These are phyloP conservation scores for Bacterosira constricta DNA, from an alignment of 108 stramenopile genomes.

Conservation along the genomic window DNA sequence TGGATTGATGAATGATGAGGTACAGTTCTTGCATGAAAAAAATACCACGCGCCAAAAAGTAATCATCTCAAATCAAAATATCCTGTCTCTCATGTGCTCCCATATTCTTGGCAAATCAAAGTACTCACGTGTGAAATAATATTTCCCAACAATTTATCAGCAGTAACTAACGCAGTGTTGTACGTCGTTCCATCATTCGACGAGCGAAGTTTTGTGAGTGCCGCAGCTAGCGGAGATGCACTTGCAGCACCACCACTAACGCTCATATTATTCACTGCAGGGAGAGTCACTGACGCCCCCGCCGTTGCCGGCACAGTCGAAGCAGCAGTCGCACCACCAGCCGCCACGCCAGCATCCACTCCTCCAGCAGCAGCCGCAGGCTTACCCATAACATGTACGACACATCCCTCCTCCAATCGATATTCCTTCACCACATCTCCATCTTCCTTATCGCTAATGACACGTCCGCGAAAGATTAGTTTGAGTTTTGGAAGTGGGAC, in stretches of 20 bases:
- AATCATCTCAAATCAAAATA: too few species aligned
- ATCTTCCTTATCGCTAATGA: constrained; percentile 62
- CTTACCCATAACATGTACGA: constrained; percentile 89
- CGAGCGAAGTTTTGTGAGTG: constrained; percentile 53
- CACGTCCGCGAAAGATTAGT: constrained; percentile 81
- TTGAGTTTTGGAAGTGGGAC: constrained; percentile 66
- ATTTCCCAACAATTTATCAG: constrained; percentile 73
- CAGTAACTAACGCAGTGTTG: constrained; percentile 60
- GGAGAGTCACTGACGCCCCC: constrained; percentile 29
- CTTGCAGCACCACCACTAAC: not conserved
- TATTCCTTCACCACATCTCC: constrained; percentile 60
- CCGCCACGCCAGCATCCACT: not conserved
- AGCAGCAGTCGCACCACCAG: not conserved
- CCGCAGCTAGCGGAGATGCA: constrained; percentile 18
- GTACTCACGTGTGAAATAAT: constrained; percentile 54
- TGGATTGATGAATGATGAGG: too few species aligned
- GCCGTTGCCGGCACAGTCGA: not conserved
- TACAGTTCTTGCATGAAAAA: too few species aligned
- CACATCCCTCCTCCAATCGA: constrained; percentile 77
- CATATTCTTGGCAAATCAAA: not conserved
- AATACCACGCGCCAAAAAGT: too few species aligned
- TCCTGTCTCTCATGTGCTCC: not conserved
- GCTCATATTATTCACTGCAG: constrained; percentile 1
- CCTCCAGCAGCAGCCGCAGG: constrained; percentile 32
- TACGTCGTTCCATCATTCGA: constrained; percentile 52